Evolutionary conservation across 2,329 filamentous ascomycete species (phyloP).

Genomic region (Cladophialophora immunda): DNA sequence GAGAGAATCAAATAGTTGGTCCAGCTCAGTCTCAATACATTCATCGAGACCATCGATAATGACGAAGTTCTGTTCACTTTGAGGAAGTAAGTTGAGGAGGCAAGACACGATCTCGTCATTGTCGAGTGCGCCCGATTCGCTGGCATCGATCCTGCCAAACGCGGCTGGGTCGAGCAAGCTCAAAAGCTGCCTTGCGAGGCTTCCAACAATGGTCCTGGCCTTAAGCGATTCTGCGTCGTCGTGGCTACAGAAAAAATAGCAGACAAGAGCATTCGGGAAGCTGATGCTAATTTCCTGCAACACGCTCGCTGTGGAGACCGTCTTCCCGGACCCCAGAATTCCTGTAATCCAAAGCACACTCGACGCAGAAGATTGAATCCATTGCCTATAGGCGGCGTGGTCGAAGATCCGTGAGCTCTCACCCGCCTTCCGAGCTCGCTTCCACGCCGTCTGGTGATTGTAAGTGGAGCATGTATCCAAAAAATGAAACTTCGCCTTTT

Average conservation of each 20-base stretch:
- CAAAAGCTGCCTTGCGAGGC: slow-evolving; percentile 38
- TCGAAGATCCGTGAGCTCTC: slow-evolving; percentile 33
- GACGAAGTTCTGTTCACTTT: slow-evolving; percentile 19
- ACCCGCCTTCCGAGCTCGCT: slow-evolving; percentile 30
- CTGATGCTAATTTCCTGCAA: slow-evolving; percentile 30
- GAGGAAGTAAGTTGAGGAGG: slow-evolving; percentile 7
- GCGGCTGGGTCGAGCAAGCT: slow-evolving; percentile 6
- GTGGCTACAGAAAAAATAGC: slow-evolving; percentile 38
- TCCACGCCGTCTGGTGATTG: slow-evolving; percentile 36
- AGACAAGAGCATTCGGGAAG: slow-evolving; percentile 24
- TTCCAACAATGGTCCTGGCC: slow-evolving; percentile 38
- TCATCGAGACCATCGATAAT: slow-evolving; percentile 37
- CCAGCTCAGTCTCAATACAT: slow-evolving; percentile 19
- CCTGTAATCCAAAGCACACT: slow-evolving; percentile 38
- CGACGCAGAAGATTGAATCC: slow-evolving; percentile 20
- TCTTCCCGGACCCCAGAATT: slow-evolving; percentile 40
- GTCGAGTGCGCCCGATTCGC: slow-evolving; percentile 5
- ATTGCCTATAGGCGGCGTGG: slow-evolving; percentile 29
- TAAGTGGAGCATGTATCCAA: slow-evolving; percentile 31
- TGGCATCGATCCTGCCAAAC: slow-evolving; percentile 10
- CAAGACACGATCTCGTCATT: slow-evolving; percentile 15
- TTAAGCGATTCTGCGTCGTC: slow-evolving; percentile 35
- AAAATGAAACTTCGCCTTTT: slow-evolving; percentile 13
- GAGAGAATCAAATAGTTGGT: slow-evolving; percentile 11
- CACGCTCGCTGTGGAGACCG: slow-evolving; percentile 38